A percentile compares a stretch with the other conserved stretches of the same genome.
These are phyloP conservation scores for Cyanophora paradoxa DNA, from an alignment of 78 protist genomes.

Conservation along the genomic window DNA sequence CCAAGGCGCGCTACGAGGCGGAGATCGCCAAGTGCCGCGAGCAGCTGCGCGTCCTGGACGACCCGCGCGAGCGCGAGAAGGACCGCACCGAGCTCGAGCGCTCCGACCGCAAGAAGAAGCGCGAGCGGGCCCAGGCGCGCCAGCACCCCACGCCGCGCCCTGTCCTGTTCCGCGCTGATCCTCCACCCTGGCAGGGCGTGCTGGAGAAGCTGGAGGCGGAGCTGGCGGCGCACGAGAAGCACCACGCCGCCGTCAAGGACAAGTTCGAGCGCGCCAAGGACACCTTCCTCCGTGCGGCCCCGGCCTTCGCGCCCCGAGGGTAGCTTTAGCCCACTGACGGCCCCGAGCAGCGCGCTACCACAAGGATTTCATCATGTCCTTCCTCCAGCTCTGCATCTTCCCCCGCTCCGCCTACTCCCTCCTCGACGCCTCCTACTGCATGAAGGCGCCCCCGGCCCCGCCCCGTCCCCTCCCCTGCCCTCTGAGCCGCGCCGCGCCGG, in stretches of 20 bases:
- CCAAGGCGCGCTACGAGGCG: background rate
- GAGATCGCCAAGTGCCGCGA: background rate
- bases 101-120: background rate
- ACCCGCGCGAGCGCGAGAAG: background rate
- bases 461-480: no score
- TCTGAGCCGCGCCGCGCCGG: no score
- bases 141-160: background rate
- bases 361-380: background rate
- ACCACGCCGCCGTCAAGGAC: background rate
- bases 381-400: slow-evolving; percentile 28
- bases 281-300: background rate
- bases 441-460: no score
- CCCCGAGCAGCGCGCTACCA: no score
- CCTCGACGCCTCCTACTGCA: slow-evolving; percentile 16
- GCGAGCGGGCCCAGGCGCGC: no score
- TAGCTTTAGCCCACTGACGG: no score
- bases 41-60: slow-evolving; percentile 1
- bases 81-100: background rate
- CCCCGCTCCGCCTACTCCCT: slow-evolving; percentile 18
- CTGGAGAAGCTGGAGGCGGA: background rate
- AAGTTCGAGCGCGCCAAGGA: background rate
- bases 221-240: background rate
- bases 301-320: no score
- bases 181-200: no score
- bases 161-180: no score